Evolutionary conservation across 2,329 filamentous ascomycete genomes (phyloP), one percentile per base, ranked within the genome.

Genomic region (Colletotrichum sp.): DNA sequence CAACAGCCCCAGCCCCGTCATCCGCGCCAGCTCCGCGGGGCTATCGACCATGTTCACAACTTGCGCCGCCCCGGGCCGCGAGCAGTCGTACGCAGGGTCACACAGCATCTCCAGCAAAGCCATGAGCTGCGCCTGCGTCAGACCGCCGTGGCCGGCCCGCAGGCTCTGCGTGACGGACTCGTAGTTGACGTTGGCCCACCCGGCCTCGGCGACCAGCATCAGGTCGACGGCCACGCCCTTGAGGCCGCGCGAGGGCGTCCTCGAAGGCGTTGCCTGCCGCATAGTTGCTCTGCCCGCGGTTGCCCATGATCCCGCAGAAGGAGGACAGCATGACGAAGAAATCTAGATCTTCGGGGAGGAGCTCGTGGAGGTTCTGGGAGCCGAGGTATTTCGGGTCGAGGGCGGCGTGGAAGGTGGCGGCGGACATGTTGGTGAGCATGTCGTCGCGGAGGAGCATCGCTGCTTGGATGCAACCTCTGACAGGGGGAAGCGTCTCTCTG

Each of bases 211-310:
- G 21, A 66, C 29, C 12, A 66, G n/a, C 15, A 47, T n/a, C 18
- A 66, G 63, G 63, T 66, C 38, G 47, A 66, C n/a, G 29, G 63
- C 54, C 15, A 66, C 63, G 47, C 63, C 63, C n/a, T 66, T 66
- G 16, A 55, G 21, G 3, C 47, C 63, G 7, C 5, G 63, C 63
- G 18, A 90, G 81, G 1, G 86, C 84, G 67, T 90, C 88, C 63
- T 87, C 82, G 76, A 86, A 89, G 62, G 81, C 81, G 76, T 90
- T 90, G 4, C 87, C 89, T 0, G 89, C 88, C 3, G 88, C 87
- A 74, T 92, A 92, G 78, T 90, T 90, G 18, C 88, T 86, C 74
- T 92, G 90, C 0, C 89, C 88, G 8, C 87, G 86, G 76, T 87
- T 90, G 34, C 90, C 90, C 62, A 90, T 88, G 18, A 91, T 82